Evolutionary conservation across 306 rosid species (phyloP).

Genomic region (Amphicarpaea edgeworthii): DNA sequence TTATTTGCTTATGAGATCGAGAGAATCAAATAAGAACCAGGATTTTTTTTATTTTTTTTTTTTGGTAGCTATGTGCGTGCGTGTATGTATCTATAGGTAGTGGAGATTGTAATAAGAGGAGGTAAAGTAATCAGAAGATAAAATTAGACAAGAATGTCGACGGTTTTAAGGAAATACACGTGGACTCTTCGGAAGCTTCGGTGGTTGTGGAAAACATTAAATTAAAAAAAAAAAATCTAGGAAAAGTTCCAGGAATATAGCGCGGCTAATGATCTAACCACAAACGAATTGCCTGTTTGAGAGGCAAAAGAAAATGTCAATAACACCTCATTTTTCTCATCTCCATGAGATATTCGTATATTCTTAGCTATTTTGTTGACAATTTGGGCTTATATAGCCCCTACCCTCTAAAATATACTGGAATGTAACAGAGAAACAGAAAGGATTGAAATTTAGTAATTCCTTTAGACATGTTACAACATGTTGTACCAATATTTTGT

Average conservation of each 20-base stretch:
- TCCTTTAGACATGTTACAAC: neutral
- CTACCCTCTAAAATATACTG: constrained; percentile 23
- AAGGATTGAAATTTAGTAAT: neutral
- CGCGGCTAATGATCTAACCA: neutral
- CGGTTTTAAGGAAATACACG: constrained; percentile 44
- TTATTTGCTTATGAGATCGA: constrained; percentile 10
- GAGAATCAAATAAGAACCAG: constrained; percentile 14
- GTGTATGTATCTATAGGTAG: neutral
- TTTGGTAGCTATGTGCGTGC: neutral
- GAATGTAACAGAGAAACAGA: neutral
- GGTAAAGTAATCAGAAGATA: neutral
- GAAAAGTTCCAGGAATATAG: neutral
- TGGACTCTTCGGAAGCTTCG: constrained; percentile 34
- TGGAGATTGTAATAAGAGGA: constrained; percentile 18
- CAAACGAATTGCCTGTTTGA: neutral
- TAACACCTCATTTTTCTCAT: constrained; percentile 5
- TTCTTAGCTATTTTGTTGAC: neutral
- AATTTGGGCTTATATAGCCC: neutral
- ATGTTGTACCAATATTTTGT: neutral
- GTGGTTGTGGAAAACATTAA: neutral
- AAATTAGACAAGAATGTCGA: neutral
- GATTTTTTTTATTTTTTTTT: neutral
- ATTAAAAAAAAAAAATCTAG: constrained; percentile 13
- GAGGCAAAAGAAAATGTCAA: neutral
- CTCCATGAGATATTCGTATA: neutral